Evolutionary conservation across 768 basidiomycete species (phyloP), one percentile per base, ranked within the genome.

Genomic region (Lepiota venenata): DNA sequence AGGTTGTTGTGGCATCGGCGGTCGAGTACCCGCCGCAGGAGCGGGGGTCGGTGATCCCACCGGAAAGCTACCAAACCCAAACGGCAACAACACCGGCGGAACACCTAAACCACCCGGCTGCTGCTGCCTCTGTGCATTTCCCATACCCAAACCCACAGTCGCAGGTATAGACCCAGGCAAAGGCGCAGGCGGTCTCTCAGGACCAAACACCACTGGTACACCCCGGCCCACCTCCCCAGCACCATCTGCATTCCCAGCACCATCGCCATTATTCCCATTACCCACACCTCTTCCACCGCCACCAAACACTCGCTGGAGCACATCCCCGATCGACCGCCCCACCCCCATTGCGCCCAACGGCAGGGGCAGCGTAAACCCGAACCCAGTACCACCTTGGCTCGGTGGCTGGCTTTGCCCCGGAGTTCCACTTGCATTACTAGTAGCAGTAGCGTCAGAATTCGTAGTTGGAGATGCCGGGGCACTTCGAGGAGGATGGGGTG

Each of bases 111-210:
- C 2, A 25, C 25, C 5, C 25, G 5, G 25, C n/a, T 32, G 39
- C n/a, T 32, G 39, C 41, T 29, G 6, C 16, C 32, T 15, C 15
- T 22, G 43, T n/a, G 25, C 25, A 21, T 36, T 18, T n/a, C 52
- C 43, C 45, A 27, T 20, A 18, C 52, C 43, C 2, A 44, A 14
- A 1, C 43, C 43, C 20, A 44, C 20, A 2, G 21, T 44, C 9
- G 21, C 42, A 27, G 46, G 36, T 15, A 47, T 35, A 14, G 44
- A 29, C 27, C 37, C 37, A 32, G 36, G 27, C 8, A 40, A 18
- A 16, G 35, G 27, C 12, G n/a, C 27, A 12, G 53, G 20, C 14
- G 53, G 47, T 11, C 53, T 21, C 46, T 55, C 53, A 21, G 53
- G 53, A 2, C 47, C 53, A 37, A 55, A 48, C 15, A 40, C 22